Percentiles rank a stretch among this genome's conserved stretches.
Evolutionary conservation across 768 basidiomycete species (phyloP).

Genomic region (Rhodotorula taiwanensis): DNA sequence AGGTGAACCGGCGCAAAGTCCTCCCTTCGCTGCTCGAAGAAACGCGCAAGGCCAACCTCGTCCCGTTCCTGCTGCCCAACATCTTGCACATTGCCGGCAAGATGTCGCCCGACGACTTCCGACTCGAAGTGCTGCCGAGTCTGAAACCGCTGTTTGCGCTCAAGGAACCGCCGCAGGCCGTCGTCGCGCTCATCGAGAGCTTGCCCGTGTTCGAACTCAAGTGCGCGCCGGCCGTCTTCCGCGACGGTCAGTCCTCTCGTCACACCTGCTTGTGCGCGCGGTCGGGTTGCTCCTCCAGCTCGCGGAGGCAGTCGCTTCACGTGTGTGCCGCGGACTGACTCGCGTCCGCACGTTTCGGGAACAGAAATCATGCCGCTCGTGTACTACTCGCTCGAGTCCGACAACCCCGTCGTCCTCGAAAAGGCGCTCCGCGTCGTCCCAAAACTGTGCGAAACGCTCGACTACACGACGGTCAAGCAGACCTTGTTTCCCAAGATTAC

Average conservation of each 20-base stretch:
- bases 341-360: too few species aligned
- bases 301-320: too few species aligned
- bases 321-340: too few species aligned
- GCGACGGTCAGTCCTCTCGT: slow-evolving; percentile 62
- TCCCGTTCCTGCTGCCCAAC: slow-evolving; percentile 93
- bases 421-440: slow-evolving; percentile 77
- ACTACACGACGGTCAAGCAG: slow-evolving; percentile 79
- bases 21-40: slow-evolving; percentile 89
- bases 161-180: slow-evolving; percentile 94
- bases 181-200: slow-evolving; percentile 88
- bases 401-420: slow-evolving; percentile 86
- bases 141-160: slow-evolving; percentile 81
- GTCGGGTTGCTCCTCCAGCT: too few species aligned
- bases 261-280: too few species aligned
- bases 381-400: slow-evolving; percentile 93
- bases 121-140: slow-evolving; percentile 69
- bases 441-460: slow-evolving; percentile 77
- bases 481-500: slow-evolving; percentile 51
- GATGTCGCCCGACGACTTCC: slow-evolving; percentile 69
- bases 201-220: slow-evolving; percentile 78
- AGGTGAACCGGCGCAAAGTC: slow-evolving; percentile 77
- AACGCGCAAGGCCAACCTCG: slow-evolving; percentile 74
- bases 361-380: slow-evolving; percentile 91
- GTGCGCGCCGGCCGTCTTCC: slow-evolving; percentile 74
- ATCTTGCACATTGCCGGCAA: slow-evolving; percentile 80